Evolutionary conservation across 2,329 filamentous ascomycete species (phyloP), one percentile per base, ranked within the genome.

Genomic region (Paracorniculantispora psalliotae): DNA sequence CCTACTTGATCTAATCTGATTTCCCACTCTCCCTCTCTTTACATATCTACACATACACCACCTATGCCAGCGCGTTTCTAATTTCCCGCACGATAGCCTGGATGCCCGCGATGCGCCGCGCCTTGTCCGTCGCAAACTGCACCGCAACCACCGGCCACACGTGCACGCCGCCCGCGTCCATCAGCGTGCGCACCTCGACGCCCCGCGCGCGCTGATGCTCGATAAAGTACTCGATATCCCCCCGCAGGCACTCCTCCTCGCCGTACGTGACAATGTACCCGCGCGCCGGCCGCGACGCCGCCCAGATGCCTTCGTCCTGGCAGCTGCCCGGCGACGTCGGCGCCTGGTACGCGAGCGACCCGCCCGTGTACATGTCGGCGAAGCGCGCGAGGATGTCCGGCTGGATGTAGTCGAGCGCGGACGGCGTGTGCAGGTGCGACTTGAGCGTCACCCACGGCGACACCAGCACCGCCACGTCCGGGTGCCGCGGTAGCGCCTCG

Each of bases 401-500:
- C 66, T 91, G 84, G 37, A 96, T 80, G 67, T 89, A 96, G 71
- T 96, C 91, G 64, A 87, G 90, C 4, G 75, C 69, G 0, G 89
- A 93, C 64, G 89, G 85, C 56, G 78, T 78, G 66, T 92, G 87
- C 55, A 83, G 80, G 7, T 77, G 73, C 0, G 88, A 91, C 41
- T 90, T 78, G 43, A 96, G 81, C 1, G 86, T 88, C 13, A 87
- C 80, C 91, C 91, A 96, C 0, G 91, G 91, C 10, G 89, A 92
- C 61, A 96, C 90, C 61, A 94, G 77, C 23, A 87, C 78, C 2
- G 87, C 89, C 67, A 92, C 75, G 61, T 71, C 71, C 49, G 73
- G 73, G 51, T 70, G 68, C 59, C 65, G 71, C 57, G n/a, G n/a
- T n/a, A 72, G 61, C 1, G 63, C 12, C 33, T 54, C 50, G 33